Percentiles rank a stretch among this genome's conserved stretches.
Conservation (phyloP, 2,329 filamentous ascomycete genomes). For the Aotearoamyces nothofagi region DNA sequence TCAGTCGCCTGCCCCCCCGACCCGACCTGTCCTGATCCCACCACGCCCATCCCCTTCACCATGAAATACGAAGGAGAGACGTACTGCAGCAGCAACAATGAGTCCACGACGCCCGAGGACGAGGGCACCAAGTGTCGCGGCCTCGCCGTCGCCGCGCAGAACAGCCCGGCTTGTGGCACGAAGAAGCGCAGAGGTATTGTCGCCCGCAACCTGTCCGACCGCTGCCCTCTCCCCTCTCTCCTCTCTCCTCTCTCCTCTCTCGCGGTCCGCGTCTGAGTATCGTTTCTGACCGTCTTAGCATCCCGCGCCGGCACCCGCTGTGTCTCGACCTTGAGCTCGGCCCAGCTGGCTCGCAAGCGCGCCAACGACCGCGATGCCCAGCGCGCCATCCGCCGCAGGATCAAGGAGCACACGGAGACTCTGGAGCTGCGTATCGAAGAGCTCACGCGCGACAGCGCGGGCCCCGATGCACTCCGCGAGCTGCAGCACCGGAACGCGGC, state of each 20-base stretch:
- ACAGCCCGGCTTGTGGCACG: no score
- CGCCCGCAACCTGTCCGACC: no score
- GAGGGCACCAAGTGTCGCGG: no score
- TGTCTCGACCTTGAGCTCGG: slow-evolving; percentile 73
- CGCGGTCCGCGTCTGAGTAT: not conserved
- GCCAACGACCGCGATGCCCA: slow-evolving; percentile 87
- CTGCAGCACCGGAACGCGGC: slow-evolving; percentile 34
- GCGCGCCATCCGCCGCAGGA: slow-evolving; percentile 71
- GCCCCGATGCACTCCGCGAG: slow-evolving; percentile 35
- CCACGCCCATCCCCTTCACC: no score
- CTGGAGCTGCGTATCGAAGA: slow-evolving; percentile 64
- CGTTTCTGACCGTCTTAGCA: slow-evolving; percentile 11
- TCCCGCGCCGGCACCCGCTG: slow-evolving; percentile 45
- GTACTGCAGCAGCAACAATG: no score
- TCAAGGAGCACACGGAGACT: slow-evolving; percentile 69
- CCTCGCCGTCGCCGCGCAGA: no score
- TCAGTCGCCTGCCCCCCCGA: no score
- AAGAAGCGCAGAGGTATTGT: not conserved
- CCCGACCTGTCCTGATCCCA: no score
- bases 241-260: slow-evolving; percentile 24
- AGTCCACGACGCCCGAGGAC: no score
- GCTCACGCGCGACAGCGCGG: slow-evolving; percentile 35
- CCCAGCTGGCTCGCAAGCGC: slow-evolving; percentile 76
- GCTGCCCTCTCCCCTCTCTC: slow-evolving; percentile 39
- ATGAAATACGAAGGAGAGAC: no score